A percentile compares a stretch with the other conserved stretches of the same genome.
phyloP scores from a whole-genome alignment of 139 green algal species.

The Chloropicon primus region DNA sequence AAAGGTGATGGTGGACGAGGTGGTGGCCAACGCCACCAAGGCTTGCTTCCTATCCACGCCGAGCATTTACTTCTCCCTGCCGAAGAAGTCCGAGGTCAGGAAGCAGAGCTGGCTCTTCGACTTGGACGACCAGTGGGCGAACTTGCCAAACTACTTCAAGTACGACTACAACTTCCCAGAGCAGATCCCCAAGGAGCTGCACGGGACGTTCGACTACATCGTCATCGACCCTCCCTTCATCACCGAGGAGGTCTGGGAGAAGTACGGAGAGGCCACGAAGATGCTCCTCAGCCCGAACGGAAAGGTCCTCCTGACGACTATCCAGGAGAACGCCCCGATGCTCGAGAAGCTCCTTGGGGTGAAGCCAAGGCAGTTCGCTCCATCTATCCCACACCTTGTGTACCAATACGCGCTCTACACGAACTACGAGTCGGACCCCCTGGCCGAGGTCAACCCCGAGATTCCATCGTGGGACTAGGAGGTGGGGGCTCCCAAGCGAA shows the following conservation, averaged over 20 bases:
- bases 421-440: slow-evolving; percentile 26
- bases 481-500: neutral
- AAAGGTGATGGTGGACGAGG: slow-evolving; percentile 23
- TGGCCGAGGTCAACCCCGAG: slow-evolving; percentile 25
- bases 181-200: slow-evolving; percentile 27
- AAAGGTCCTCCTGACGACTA: slow-evolving; percentile 45
- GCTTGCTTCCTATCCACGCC: slow-evolving; percentile 46
- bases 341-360: slow-evolving; percentile 33
- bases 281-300: slow-evolving; percentile 28
- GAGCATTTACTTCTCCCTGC: slow-evolving; percentile 43
- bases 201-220: slow-evolving; percentile 44
- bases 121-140: slow-evolving; percentile 46
- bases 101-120: slow-evolving; percentile 29
- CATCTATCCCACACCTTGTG: slow-evolving; percentile 51
- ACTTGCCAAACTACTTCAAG: slow-evolving; percentile 35
- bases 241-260: slow-evolving; percentile 48
- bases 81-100: slow-evolving; percentile 20
- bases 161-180: slow-evolving; percentile 57
- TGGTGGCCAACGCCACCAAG: slow-evolving; percentile 8
- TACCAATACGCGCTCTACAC: slow-evolving; percentile 55
- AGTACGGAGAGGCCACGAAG: slow-evolving; percentile 37
- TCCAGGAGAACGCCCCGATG: slow-evolving; percentile 43
- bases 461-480: slow-evolving; percentile 10
- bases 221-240: slow-evolving; percentile 61
- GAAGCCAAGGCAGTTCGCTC: slow-evolving; percentile 31